Conservation (phyloP, 2,329 filamentous ascomycete species). For the Talaromyces sp. region DNA sequence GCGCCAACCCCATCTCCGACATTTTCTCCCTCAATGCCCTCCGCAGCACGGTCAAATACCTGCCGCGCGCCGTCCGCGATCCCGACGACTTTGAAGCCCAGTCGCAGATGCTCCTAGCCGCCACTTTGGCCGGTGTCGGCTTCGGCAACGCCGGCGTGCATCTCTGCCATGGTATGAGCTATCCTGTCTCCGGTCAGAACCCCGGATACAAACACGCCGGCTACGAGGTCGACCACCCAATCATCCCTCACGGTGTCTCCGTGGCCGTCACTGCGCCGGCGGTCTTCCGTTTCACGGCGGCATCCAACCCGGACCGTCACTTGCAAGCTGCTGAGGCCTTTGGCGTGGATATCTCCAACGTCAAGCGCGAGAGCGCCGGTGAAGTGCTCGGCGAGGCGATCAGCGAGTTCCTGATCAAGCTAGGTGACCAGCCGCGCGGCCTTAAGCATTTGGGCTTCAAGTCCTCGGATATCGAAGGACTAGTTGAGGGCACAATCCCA, state of each 20-base stretch:
- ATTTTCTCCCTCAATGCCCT: constrained; percentile 91
- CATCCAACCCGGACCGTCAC: constrained; percentile 90
- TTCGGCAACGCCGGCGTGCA: constrained; percentile 98
- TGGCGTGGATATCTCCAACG: constrained; percentile 80
- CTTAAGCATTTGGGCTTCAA: constrained; percentile 79
- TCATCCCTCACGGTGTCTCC: constrained; percentile 94
- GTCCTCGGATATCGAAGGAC: constrained; percentile 66
- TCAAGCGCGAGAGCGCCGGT: constrained; percentile 84
- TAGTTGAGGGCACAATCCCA: constrained; percentile 93
- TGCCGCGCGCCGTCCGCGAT: constrained; percentile 80
- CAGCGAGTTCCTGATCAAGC: constrained; percentile 69
- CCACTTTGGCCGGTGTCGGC: constrained; percentile 88
- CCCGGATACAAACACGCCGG: constrained; percentile 82
- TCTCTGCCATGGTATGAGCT: constrained; percentile 87
- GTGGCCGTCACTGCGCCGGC: constrained; percentile 91
- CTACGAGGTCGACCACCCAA: constrained; percentile 70
- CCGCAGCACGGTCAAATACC: constrained; percentile 79
- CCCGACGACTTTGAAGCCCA: constrained; percentile 92
- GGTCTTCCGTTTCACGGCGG: constrained; percentile 87
- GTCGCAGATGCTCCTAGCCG: constrained; percentile 89
- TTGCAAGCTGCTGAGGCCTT: constrained; percentile 84
- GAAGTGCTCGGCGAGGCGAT: constrained; percentile 83
- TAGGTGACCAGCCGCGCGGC: constrained; percentile 88
- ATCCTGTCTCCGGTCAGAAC: constrained; percentile 94
- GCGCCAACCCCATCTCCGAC: constrained; percentile 94